phyloP scores from a whole-genome alignment of 495 filamentous ascomycete species.

The Aspergillus diversus region DNA sequence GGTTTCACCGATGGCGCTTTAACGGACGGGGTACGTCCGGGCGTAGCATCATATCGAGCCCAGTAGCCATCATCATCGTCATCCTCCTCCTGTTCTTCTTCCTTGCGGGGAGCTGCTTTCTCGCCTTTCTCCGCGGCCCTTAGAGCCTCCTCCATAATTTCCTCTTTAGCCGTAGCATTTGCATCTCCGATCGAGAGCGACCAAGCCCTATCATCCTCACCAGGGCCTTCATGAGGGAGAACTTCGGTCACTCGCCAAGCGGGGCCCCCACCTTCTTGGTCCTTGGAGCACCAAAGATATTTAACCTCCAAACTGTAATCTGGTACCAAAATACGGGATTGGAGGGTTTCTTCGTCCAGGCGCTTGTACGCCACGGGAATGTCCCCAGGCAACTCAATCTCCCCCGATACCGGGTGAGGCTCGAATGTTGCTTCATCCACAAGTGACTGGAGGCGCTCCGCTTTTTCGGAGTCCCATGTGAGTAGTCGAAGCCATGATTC shows the following conservation, averaged over 20 bases:
- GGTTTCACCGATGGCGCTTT: constrained; percentile 47
- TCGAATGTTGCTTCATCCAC: constrained; percentile 72
- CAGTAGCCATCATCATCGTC: constrained; percentile 93
- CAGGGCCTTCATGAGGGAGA: constrained; percentile 55
- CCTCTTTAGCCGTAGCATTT: constrained; percentile 42
- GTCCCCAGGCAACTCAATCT: constrained; percentile 77
- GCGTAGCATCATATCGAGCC: constrained; percentile 89
- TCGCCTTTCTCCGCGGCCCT: constrained; percentile 31
- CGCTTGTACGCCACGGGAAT: constrained; percentile 67
- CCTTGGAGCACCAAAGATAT: constrained; percentile 70
- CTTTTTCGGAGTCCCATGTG: constrained; percentile 76
- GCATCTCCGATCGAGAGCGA: constrained; percentile 56
- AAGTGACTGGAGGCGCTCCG: constrained; percentile 65
- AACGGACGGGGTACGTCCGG: constrained; percentile 70
- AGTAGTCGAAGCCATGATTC: constrained; percentile 90
- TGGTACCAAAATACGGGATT: constrained; percentile 60
- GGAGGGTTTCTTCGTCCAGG: constrained; percentile 85
- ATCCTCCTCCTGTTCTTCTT: constrained; percentile 49
- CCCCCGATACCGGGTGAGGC: constrained; percentile 89
- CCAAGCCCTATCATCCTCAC: constrained; percentile 50
- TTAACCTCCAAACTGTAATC: constrained; percentile 60
- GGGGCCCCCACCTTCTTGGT: constrained; percentile 66
- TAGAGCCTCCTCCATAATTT: constrained; percentile 44
- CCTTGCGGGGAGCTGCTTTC: constrained; percentile 27
- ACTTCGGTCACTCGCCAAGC: constrained; percentile 89